phyloP scores from a whole-genome alignment of 2,329 filamentous ascomycete species.

The Monosporascus sp. region DNA sequence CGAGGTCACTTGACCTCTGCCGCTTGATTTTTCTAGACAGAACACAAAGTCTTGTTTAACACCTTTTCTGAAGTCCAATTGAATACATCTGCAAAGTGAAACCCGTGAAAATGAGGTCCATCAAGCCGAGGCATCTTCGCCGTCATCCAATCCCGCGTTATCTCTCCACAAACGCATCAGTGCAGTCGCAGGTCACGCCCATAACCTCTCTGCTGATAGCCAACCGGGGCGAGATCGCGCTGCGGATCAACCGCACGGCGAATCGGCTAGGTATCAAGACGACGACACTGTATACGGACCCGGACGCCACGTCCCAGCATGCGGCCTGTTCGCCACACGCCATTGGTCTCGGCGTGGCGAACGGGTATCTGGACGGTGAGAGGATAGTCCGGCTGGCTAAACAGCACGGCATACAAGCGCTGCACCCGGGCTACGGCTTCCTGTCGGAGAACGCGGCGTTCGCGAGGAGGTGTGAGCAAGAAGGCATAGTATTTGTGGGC shows the following conservation, averaged over 20 bases:
- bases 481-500: constrained; percentile 90
- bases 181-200: constrained; percentile 36
- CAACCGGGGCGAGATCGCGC: constrained; percentile 93
- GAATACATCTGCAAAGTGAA: background rate
- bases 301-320: constrained; percentile 83
- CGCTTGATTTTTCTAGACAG: background rate
- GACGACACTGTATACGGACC: constrained; percentile 91
- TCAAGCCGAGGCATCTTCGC: constrained; percentile 46
- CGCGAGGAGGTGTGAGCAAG: constrained; percentile 80
- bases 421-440: constrained; percentile 96
- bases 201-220: constrained; percentile 86
- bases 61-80: background rate
- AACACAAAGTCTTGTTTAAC: background rate
- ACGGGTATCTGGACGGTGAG: constrained; percentile 88
- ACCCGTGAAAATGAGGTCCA: constrained; percentile 45
- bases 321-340: constrained; percentile 78
- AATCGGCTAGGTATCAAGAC: constrained; percentile 84
- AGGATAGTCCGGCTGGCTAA: constrained; percentile 87
- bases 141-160: constrained; percentile 38
- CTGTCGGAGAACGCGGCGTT: constrained; percentile 91
- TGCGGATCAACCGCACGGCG: constrained; percentile 87
- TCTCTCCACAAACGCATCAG: constrained; percentile 27
- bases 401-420: constrained; percentile 77
- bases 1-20: constrained; percentile 6
- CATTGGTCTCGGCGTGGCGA: constrained; percentile 75